A percentile compares a stretch with the other conserved stretches of the same genome.
Evolutionary conservation across 306 rosid genomes (phyloP).

Genomic region (Mimosa bimucronata): DNA sequence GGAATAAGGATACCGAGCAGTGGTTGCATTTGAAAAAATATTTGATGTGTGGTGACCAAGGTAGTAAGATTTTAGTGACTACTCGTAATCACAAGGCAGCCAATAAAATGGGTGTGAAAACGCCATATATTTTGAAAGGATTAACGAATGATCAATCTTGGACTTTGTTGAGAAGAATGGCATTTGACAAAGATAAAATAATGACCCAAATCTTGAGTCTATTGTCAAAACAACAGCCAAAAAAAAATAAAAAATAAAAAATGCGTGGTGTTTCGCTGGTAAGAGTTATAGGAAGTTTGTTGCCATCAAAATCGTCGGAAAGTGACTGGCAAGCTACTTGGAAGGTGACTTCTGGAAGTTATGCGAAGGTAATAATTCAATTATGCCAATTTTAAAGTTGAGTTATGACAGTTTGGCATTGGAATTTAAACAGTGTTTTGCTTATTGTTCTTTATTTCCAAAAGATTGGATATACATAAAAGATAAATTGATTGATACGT

Average conservation of each 20-base stretch:
- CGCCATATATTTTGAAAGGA: background rate
- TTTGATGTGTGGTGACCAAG: background rate
- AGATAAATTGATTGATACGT: too few relatives aligned
- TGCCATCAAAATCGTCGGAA: background rate
- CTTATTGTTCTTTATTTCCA: constrained; percentile 10
- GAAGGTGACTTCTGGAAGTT: too few relatives aligned
- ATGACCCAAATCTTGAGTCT: background rate
- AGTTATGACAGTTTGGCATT: too few relatives aligned
- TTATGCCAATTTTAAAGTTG: background rate
- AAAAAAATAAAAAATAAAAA: too few relatives aligned
- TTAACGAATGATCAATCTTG: background rate
- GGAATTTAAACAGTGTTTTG: background rate
- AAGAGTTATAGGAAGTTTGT: background rate
- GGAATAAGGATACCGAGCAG: constrained; percentile 4
- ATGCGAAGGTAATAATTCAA: background rate
- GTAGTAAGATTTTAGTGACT: constrained; percentile 14
- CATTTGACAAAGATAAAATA: background rate
- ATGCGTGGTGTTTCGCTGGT: constrained; percentile 4
- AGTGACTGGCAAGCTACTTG: background rate
- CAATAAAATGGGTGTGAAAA: background rate
- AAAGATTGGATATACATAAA: too few relatives aligned
- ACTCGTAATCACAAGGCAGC: background rate
- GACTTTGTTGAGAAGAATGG: background rate
- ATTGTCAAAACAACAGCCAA: background rate
- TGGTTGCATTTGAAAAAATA: too few relatives aligned